Evolutionary conservation across 2,329 filamentous ascomycete genomes (phyloP), one percentile per base, ranked within the genome.

Genomic region (Metarhizium anisopliae): DNA sequence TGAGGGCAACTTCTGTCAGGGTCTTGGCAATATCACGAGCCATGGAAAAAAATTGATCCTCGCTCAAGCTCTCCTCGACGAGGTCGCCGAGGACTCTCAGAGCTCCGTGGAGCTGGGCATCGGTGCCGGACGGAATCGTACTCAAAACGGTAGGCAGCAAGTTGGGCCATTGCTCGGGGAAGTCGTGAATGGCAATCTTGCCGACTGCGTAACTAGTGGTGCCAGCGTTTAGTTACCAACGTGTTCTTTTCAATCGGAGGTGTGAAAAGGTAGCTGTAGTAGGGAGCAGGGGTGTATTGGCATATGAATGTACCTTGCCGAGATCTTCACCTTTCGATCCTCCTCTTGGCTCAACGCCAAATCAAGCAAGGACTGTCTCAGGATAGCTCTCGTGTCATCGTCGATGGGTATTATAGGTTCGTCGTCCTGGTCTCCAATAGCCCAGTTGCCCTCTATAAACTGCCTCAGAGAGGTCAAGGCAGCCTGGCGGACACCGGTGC

Each of bases 141-240:
- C 82, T 81, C 59, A 99, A 81, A 47, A 97, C 78, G 38, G 84
- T 82, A 25, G 90, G 89, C 35, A 99, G 83, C 47, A 99, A 82
- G 61, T 83, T 82, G n/a, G 92, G 90, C 94, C 94, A 99, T 65
- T 92, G 82, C 58, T 96, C 90, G 54, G 94, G 94, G 68, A 95
- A 97, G 74, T 99, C 94, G 66, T 86, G 83, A 60, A 85, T 87
- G 56, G 94, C 94, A 63, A 99, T 95, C 75, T 96, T 97, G 76
- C 91, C 93, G 59, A 96, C 90, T 5, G 87, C 81, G 62, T 80
- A 84, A 70, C 83, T 85, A 43, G 18, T 6, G 29, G 36, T 35
- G n/a, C 49, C 14, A 50, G 10, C 14, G 3, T 29, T 58, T 45
- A 58, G 53, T 20, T 43, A 47, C 20, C 36, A 30, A 18, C 10